Evolutionary conservation across 2,329 filamentous ascomycete genomes (phyloP).

Genomic region (Colletotrichum lini): DNA sequence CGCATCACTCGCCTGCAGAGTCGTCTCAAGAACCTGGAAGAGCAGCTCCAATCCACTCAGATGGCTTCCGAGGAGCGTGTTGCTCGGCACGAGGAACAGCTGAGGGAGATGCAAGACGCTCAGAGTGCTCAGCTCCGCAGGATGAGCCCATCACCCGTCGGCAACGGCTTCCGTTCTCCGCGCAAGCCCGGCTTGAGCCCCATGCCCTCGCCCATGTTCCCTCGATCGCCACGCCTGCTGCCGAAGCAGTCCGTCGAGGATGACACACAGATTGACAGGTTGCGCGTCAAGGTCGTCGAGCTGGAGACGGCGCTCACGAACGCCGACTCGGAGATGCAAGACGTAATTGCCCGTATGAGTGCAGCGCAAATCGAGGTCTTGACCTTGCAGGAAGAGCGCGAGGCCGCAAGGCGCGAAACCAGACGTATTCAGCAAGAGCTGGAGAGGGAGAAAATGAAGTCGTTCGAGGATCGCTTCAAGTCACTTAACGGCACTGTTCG

Average conservation of each 20-base stretch:
- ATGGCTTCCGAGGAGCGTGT: constrained; percentile 89
- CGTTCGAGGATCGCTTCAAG: constrained; percentile 57
- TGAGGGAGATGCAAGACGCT: constrained; percentile 80
- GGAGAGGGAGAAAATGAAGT: constrained; percentile 73
- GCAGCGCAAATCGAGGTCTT: constrained; percentile 86
- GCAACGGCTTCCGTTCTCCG: constrained; percentile 49
- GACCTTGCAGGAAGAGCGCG: constrained; percentile 81
- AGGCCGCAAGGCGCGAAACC: constrained; percentile 81
- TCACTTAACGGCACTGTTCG: constrained; percentile 49
- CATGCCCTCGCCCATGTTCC: constrained; percentile 52
- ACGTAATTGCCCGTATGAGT: constrained; percentile 86
- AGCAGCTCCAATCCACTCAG: constrained; percentile 86
- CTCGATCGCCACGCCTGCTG: constrained; percentile 63
- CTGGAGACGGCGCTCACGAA: constrained; percentile 79
- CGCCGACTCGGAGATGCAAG: constrained; percentile 82
- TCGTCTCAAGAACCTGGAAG: constrained; percentile 85
- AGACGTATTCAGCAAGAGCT: constrained; percentile 77
- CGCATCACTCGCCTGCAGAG: constrained; percentile 89
- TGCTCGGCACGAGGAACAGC: constrained; percentile 87
- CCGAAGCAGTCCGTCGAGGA: constrained; percentile 79
- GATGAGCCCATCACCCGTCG: constrained; percentile 65
- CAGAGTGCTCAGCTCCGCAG: constrained; percentile 84
- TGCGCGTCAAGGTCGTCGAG: constrained; percentile 85
- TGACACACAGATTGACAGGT: constrained; percentile 79
- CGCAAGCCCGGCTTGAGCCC: constrained; percentile 55